Conservation (phyloP, 495 filamentous ascomycete species). For the Hyaloscypha hepaticicola region DNA sequence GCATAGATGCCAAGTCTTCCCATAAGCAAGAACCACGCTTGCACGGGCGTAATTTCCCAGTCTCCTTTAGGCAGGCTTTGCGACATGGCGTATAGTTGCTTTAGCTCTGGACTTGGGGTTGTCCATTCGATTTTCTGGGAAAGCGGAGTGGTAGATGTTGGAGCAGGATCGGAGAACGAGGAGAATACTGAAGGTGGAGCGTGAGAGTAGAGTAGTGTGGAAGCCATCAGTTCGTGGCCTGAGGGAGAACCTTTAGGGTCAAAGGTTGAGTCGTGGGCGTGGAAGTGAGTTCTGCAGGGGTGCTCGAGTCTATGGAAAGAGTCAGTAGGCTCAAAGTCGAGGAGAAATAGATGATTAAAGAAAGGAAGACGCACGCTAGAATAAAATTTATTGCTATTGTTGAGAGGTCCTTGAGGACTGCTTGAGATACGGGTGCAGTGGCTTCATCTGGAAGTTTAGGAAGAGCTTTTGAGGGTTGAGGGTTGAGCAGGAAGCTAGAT, state of each 20-base stretch:
- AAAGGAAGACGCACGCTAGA: conserved; percentile 39
- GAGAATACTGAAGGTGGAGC: conserved; percentile 22
- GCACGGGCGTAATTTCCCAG: conserved; percentile 48
- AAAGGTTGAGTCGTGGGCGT: conserved; percentile 23
- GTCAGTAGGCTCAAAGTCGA: conserved; percentile 5
- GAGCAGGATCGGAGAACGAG: background rate
- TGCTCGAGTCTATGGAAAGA: conserved; percentile 43
- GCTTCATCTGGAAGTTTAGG: conserved; percentile 14
- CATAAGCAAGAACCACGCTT: conserved; percentile 50
- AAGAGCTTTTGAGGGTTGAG: background rate
- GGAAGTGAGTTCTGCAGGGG: conserved; percentile 49
- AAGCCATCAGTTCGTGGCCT: conserved; percentile 49
- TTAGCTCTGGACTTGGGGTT: conserved; percentile 36
- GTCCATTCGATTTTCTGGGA: background rate
- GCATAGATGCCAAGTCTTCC: conserved; percentile 24
- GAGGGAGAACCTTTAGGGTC: conserved; percentile 29
- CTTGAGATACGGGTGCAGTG: background rate
- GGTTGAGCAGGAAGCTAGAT: conserved; percentile 4
- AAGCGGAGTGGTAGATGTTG: conserved; percentile 7
- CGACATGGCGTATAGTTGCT: conserved; percentile 40
- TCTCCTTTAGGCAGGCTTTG: conserved; percentile 36
- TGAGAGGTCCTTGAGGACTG: conserved; percentile 36
- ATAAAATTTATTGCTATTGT: conserved; percentile 51
- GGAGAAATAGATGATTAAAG: conserved; percentile 5
- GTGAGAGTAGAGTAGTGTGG: conserved; percentile 32